phyloP scores from a whole-genome alignment of 768 basidiomycete species.

The Naganishia vaughanmartiniae region DNA sequence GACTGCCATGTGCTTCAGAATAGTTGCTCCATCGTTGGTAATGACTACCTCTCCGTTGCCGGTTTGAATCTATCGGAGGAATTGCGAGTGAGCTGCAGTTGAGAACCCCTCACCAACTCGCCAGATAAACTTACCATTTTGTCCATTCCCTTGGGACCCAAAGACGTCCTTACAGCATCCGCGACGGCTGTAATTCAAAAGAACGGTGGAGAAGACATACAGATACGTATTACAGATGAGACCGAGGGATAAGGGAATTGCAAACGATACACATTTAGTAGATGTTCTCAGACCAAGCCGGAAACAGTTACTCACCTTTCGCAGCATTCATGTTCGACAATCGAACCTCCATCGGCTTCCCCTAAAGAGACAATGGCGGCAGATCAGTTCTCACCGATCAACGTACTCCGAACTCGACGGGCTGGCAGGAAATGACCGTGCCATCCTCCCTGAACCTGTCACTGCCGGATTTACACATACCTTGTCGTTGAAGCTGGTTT shows the following conservation, averaged over 20 bases:
- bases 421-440: background rate
- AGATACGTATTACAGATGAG: too few relatives aligned
- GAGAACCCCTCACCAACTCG: background rate
- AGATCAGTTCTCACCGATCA: background rate
- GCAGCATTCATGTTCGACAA: conserved; percentile 97
- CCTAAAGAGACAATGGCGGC: conserved; percentile 55
- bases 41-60: conserved; percentile 94
- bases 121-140: conserved; percentile 72
- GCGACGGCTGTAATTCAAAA: conserved; percentile 69
- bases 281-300: background rate
- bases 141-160: conserved; percentile 98
- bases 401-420: background rate
- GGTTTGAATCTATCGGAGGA: conserved; percentile 75
- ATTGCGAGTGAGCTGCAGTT: background rate
- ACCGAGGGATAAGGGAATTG: background rate
- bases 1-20: conserved; percentile 85
- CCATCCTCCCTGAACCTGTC: background rate
- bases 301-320: conserved; percentile 56
- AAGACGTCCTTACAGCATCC: conserved; percentile 91
- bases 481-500: conserved; percentile 42
- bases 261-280: background rate
- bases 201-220: background rate
- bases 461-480: conserved; percentile 23
- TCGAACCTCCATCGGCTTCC: conserved; percentile 97
- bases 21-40: conserved; percentile 98